Base-by-base conservation (phyloP, 2,329 filamentous ascomycete genomes). In the Trichoderma polysporum region DNA sequence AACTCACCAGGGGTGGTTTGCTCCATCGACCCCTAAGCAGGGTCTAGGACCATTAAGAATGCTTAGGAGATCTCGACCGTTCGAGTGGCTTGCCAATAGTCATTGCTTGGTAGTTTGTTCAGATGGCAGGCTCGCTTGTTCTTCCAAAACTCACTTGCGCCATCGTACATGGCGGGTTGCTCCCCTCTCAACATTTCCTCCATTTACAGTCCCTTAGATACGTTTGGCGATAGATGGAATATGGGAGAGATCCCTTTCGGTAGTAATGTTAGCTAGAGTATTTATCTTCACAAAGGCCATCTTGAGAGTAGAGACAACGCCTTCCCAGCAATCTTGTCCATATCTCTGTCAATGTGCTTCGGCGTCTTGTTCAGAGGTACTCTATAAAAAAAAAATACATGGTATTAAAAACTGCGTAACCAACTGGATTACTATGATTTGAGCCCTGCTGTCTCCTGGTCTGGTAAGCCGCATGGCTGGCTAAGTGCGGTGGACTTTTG, bases 31-130 rank as follows among this genome's bases (percentile, higher is more conserved):
- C 58, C 17, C 33, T 31, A 61, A 29, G 22, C 45, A 37, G 37
- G 58, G 45, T 29, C 41, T 33, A 61, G 41, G 25, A 37, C 58
- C 58, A 27, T 19, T 2, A 12, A 25, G 41, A n/a, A 25, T 19
- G 37, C 45, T 31, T 35, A n/a, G 45, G 4, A 61, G 17, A 17
- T 15, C 22, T 45, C 47, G 17, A 19, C 15, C 22, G 15, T 17
- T 31, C 2, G 33, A 61, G 41, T 52, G 45, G 58, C 58, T 61
- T 39, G 10, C 58, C 33, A 50, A 61, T 61, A 52, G 58, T 31
- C 58, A n/a, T 31, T 33, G 45, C 45, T 50, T 49, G 17, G 10
- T n/a, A 1, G 58, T 52, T 61, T 61, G 58, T 33, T 15, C 31
- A 13, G 22, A 33, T 19, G 15, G 45, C 22, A 25, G 17, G 35